Evolutionary conservation across 345 rosid species (phyloP), one percentile per base, ranked within the genome.

Genomic region (Salix udensis): DNA sequence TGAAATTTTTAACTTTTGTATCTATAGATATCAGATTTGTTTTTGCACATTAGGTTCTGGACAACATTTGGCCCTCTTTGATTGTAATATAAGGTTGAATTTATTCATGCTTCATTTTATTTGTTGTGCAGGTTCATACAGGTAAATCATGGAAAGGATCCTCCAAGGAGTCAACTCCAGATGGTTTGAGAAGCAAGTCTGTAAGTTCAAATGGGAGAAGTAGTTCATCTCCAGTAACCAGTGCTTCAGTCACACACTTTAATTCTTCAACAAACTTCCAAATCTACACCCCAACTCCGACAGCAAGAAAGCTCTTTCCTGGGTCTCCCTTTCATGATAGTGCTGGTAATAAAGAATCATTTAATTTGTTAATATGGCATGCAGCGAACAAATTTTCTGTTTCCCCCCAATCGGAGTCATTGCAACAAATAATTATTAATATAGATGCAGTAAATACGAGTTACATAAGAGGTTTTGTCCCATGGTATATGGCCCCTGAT

Each of bases 181-280:
- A 85, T 76, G 78, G 82, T 76, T 78, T 79, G 66, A 81, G 85
- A 84, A 89, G 88, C 83, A 89, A 42, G 78, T 86, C 91, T 34
- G 74, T 85, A 75, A 83, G 83, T 79, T 85, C 92, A 74, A 87
- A 89, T 74, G 89, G 92, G 62, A 76, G 83, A 62, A 85, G 80
- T 48, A 85, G 87, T 75, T 78, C 72, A 28, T 86, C 89, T 44
- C 85, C 90, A 64, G 67, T 83, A 71, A 77, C 79, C 39, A 83
- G 55, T 69, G 67, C 77, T 70, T 77, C 80, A 14, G 55, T 82
- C 55, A 44, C 81, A 48, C 77, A 78, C 62, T 71, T 82, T 30
- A 84, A 76, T 60, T 78, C 86, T 76, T 68, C 88, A 68, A 82
- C 81, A 46, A 71, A 74, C 69, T 75, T 68, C 28, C 83, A 24